Evolutionary conservation across 2,329 filamentous ascomycete species (phyloP).

Genomic region (Colletotrichum gloeosporioides): DNA sequence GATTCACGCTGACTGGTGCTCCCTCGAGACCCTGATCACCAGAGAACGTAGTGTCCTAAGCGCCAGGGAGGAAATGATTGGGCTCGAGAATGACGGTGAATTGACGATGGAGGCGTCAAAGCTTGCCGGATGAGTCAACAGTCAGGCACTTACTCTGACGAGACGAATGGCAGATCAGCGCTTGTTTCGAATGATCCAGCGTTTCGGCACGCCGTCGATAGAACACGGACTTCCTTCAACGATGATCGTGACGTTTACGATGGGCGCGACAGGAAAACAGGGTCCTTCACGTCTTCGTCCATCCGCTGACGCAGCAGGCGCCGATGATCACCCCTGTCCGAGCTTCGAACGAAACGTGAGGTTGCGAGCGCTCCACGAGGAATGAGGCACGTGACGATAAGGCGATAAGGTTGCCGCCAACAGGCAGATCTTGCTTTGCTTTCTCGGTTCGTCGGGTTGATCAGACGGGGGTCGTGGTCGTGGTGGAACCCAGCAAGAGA

Average conservation of each 20-base stretch:
- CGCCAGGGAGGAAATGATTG: neutral
- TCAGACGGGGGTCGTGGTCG: neutral
- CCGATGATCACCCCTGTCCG: neutral
- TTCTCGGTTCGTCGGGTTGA: neutral
- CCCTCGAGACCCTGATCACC: constrained; percentile 2
- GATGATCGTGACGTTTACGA: neutral
- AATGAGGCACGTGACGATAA: neutral
- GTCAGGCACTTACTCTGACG: neutral
- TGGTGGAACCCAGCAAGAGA: neutral
- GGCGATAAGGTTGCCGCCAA: neutral
- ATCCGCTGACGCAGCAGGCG: neutral
- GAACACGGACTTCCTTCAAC: neutral
- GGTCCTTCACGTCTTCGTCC: neutral
- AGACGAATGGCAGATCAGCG: neutral
- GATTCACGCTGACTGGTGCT: neutral
- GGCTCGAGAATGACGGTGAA: neutral
- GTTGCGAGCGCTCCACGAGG: neutral
- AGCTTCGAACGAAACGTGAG: neutral
- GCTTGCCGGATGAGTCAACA: constrained; percentile 6
- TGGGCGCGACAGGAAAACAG: neutral
- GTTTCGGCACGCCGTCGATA: neutral
- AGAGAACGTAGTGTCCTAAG: neutral
- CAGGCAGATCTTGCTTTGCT: neutral
- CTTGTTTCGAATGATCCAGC: neutral
- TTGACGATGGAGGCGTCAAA: neutral